Percentiles rank a stretch among this genome's conserved stretches.
Evolutionary conservation across 495 filamentous ascomycete genomes (phyloP).

Genomic region (Rusavskia elegans): DNA sequence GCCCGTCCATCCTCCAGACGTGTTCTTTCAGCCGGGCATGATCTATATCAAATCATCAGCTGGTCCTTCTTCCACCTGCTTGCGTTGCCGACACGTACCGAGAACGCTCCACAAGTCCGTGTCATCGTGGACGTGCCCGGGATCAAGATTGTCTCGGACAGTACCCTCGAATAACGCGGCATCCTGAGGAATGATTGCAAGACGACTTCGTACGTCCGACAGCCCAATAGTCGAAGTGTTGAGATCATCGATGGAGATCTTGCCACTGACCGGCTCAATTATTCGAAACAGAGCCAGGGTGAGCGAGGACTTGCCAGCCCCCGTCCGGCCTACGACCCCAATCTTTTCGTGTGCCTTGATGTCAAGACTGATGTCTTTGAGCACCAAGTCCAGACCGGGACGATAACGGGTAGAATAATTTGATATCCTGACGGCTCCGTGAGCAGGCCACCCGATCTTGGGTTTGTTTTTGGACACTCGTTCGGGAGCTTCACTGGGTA

Average conservation of each 20-base stretch:
- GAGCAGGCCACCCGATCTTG: constrained; percentile 77
- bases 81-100: constrained; percentile 36
- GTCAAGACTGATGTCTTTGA: constrained; percentile 79
- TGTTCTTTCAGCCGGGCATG: constrained; percentile 90
- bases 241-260: constrained; percentile 73
- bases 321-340: constrained; percentile 90
- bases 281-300: constrained; percentile 91
- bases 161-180: constrained; percentile 95
- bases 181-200: constrained; percentile 98
- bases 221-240: constrained; percentile 86
- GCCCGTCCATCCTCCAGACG: constrained; percentile 72
- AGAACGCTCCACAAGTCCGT: constrained; percentile 96
- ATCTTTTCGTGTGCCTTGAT: constrained; percentile 97
- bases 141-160: constrained; percentile 90
- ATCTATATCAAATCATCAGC: constrained; percentile 32
- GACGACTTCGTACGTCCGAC: constrained; percentile 69
- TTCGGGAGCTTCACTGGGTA: constrained; percentile 92
- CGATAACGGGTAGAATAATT: constrained; percentile 93
- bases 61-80: background rate
- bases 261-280: constrained; percentile 69
- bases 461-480: constrained; percentile 79
- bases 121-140: constrained; percentile 87
- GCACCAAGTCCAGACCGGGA: constrained; percentile 70
- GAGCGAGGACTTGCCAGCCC: constrained; percentile 90
- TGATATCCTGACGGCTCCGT: constrained; percentile 79